Evolutionary conservation across 805 yeast species (phyloP).

Genomic region (Pichia gijzeniarum): DNA sequence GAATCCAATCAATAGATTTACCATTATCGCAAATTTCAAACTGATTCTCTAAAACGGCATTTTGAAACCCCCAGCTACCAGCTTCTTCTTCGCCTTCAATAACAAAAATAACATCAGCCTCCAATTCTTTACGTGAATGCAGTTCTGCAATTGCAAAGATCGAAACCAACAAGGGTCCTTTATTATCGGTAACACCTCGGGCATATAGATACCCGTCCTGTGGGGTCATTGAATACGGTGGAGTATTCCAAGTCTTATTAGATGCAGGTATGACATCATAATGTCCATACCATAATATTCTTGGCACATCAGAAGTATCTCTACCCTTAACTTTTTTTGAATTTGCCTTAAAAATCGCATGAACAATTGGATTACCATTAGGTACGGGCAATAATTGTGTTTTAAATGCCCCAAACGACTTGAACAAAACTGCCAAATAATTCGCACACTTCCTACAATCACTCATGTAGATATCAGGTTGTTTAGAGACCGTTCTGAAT

Average conservation of each 20-base stretch:
- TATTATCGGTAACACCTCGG: constrained; percentile 90
- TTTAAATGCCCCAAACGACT: constrained; percentile 61
- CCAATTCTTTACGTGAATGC: constrained; percentile 41
- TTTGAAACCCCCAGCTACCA: constrained; percentile 81
- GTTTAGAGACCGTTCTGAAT: constrained; percentile 72
- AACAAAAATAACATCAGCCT: constrained; percentile 71
- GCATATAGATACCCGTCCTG: constrained; percentile 83
- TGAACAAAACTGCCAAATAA: constrained; percentile 54
- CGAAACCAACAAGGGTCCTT: constrained; percentile 88
- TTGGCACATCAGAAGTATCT: constrained; percentile 20
- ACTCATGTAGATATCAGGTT: constrained; percentile 59
- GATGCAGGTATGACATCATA: constrained; percentile 89
- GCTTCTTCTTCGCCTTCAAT: constrained; percentile 96
- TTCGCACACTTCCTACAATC: constrained; percentile 87
- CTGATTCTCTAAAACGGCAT: constrained; percentile 48
- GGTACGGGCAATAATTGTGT: constrained; percentile 66
- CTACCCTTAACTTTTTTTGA: constrained; percentile 5
- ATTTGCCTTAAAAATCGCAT: constrained; percentile 59
- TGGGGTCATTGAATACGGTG: constrained; percentile 72
- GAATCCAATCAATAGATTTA: constrained; percentile 68
- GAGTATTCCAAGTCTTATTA: constrained; percentile 59
- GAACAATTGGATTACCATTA: constrained; percentile 81
- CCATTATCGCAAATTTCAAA: constrained; percentile 46
- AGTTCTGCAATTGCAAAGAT: constrained; percentile 80
- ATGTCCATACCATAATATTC: constrained; percentile 89